Evolutionary conservation across 1,139 yeast genomes (phyloP), one percentile per base, ranked within the genome.

Genomic region (Wickerhamiella pararugosa): DNA sequence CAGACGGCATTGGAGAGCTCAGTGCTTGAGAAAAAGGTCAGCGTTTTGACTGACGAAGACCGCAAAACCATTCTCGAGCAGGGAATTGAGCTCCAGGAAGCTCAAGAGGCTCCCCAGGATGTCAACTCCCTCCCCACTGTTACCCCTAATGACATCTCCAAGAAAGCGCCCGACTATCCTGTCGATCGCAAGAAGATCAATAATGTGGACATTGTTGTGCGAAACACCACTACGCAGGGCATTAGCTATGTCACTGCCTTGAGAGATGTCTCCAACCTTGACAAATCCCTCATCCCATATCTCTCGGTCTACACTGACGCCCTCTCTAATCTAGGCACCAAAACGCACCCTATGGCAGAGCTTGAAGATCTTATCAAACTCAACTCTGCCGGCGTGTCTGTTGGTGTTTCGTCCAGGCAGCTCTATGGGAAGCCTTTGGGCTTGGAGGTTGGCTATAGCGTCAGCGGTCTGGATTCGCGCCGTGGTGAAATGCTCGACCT

Each of bases 291-390:
- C 40, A 70, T 77, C 47, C 77, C 78, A 30, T 84, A 72, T 51
- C 61, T 92, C 49, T 83, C 95, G 0, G 60, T 92, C 38, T 90
- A 82, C 61, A 67, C 80, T 7, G 79, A 79, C 26, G 81, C 94
- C 42, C 67, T 87, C 49, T 80, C 93, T 3, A 83, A 79, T 54
- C 68, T 90, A 49, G 99, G 99, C 10, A 87, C 98, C 0, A 57
- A 64, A 4, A 56, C 62, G 6, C 76, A 79, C 44, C 60, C 79
- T 1, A 82, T 83, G 70, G 81, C 86, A 15, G 80, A 77, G 37
- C 70, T 90, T 47, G 98, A 90, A 57, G 86, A 90, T 48, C 75
- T 76, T 43, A 86, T 92, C 49, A 83, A 79, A 54, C 67, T 78
- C 41, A 69, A 71, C 47, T 86, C 98, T 1, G 98, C 98, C 25